phyloP scores from a whole-genome alignment of 2,329 filamentous ascomycete genomes.

The Pestalotiopsis sp. region DNA sequence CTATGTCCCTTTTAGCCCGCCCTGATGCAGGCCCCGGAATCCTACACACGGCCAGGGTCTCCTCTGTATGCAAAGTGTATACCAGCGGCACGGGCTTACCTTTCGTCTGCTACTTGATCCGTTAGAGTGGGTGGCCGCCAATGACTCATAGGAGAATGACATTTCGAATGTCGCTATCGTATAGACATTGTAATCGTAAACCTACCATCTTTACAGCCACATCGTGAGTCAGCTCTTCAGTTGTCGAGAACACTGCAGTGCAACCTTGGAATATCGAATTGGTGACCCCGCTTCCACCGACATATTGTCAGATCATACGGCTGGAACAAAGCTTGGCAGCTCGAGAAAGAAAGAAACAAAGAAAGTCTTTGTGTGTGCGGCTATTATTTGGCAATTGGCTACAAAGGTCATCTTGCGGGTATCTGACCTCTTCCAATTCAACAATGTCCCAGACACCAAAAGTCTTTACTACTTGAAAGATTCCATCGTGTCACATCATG shows the following conservation, averaged over 20 bases:
- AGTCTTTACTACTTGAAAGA: too few species aligned
- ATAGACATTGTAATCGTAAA: too few species aligned
- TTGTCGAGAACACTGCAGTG: too few species aligned
- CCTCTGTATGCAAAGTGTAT: background rate
- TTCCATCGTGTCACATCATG: too few species aligned
- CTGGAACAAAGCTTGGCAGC: background rate
- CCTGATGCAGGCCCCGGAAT: background rate
- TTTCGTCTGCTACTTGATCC: background rate
- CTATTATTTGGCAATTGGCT: background rate
- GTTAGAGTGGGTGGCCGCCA: too few species aligned
- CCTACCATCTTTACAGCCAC: too few species aligned
- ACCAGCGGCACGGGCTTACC: background rate
- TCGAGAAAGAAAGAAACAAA: background rate
- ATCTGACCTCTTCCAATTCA: too few species aligned
- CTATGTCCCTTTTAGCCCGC: background rate
- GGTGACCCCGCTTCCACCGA: background rate
- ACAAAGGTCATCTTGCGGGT: background rate
- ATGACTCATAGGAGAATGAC: too few species aligned
- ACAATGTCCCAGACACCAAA: too few species aligned
- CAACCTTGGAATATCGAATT: background rate
- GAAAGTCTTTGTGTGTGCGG: too few species aligned
- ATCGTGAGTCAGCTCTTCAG: too few species aligned
- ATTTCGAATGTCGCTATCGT: too few species aligned
- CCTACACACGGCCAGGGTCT: background rate
- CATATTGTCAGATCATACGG: background rate